Evolutionary conservation across 306 rosid genomes (phyloP), one percentile per base, ranked within the genome.

Genomic region (Vicia faba): DNA sequence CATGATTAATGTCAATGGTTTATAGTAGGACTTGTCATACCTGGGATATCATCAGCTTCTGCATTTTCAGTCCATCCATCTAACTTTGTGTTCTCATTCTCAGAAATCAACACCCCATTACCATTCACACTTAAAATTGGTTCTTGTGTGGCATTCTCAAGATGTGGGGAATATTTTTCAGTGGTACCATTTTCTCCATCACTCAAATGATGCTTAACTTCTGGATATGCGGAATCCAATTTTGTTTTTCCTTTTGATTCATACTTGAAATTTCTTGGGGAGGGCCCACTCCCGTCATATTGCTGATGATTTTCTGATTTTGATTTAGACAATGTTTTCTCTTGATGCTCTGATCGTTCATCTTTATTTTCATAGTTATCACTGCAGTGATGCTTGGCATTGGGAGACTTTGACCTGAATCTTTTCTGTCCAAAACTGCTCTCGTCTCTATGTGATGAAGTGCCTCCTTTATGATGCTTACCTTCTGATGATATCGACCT

Each of bases 401-500:
- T 88, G 64, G 85, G 69, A 56, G 92, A 88, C 46, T 54, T 84
- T 26, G 97, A 86, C 66, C 89, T 81, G 45, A 81, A 76, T 29
- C 29, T 79, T 72, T 78, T 82, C 29, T 39, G 79, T 68, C 82
- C 84, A 19, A 12, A 61, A 57, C 73, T 73, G 18, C 55, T 78
- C 64, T 76, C 85, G 44, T 78, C 84, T 72, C 38, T 75, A 46
- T 70, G 82, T 23, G 89, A 78, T 71, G 78, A 81, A 70, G 71
- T 69, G 64, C 76, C 76, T 56, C 76, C 70, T 61, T 66, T 82
- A 50, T 35, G 80, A 48, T 68, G 83, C 75, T 82, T 84, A 31
- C 72, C 85, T 65, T 83, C 96, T 7, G 70, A 61, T 63, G 99
- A 86, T 53, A 51, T 9, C 51, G 97, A 93, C 75, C 91, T 83